These are phyloP conservation scores for Fusarium piperis DNA, from an alignment of 2,329 filamentous ascomycete genomes.

Conservation along the genomic window DNA sequence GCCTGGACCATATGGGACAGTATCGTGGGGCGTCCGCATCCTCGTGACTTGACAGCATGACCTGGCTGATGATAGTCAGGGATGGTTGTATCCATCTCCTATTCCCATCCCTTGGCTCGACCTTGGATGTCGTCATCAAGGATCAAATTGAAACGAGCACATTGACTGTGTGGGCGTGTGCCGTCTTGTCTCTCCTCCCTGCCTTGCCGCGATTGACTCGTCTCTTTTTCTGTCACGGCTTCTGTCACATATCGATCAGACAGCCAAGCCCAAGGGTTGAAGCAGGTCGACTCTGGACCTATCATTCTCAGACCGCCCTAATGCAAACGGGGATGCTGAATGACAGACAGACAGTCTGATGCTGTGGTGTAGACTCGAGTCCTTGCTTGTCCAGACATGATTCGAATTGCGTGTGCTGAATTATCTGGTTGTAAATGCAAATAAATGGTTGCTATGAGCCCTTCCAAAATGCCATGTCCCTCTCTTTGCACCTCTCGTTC, in stretches of 20 bases:
- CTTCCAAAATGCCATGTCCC: neutral
- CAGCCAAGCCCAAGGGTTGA: neutral
- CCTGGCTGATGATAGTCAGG: neutral
- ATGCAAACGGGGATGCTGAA: neutral
- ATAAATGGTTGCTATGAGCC: neutral
- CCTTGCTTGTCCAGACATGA: neutral
- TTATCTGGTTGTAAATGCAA: neutral
- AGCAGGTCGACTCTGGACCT: neutral
- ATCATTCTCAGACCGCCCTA: neutral
- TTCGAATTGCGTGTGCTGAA: constrained; percentile 1
- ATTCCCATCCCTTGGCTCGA: neutral
- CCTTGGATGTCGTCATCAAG: neutral
- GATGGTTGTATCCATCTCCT: neutral
- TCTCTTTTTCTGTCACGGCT: neutral
- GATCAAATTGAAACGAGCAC: constrained; percentile 3
- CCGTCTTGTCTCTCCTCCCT: neutral
- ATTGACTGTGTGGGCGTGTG: constrained; percentile 1
- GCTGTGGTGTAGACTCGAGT: neutral
- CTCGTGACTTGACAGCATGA: constrained; percentile 19
- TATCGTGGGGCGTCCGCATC: neutral
- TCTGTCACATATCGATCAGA: constrained; percentile 24
- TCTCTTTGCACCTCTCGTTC: neutral
- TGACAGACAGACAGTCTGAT: neutral
- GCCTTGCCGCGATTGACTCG: constrained; percentile 1
- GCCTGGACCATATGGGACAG: constrained; percentile 9